These are phyloP conservation scores for Mucor racemosus DNA, from an alignment of 371 early-diverging fungal genomes.

Conservation along the genomic window DNA sequence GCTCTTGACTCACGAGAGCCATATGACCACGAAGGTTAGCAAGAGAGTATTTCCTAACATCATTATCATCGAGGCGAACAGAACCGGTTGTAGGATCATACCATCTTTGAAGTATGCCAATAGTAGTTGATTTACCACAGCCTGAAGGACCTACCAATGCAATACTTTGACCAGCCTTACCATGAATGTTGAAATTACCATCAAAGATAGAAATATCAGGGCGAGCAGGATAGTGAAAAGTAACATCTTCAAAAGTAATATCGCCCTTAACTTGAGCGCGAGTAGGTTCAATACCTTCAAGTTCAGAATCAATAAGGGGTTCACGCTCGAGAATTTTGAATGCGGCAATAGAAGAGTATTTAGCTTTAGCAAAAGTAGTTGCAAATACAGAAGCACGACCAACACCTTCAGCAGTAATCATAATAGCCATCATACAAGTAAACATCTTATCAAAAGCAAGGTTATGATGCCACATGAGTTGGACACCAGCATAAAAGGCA, in stretches of 20 bases:
- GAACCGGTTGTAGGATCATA: slow-evolving; percentile 78
- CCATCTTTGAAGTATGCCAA: slow-evolving; percentile 85
- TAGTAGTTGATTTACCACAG: slow-evolving; percentile 87
- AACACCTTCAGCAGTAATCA: slow-evolving; percentile 75
- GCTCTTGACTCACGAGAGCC: slow-evolving; percentile 90
- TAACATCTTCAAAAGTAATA: slow-evolving; percentile 59
- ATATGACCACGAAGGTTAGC: slow-evolving; percentile 71
- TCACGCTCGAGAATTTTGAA: slow-evolving; percentile 76
- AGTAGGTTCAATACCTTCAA: slow-evolving; percentile 59
- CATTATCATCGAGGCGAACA: slow-evolving; percentile 67
- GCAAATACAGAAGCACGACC: slow-evolving; percentile 63
- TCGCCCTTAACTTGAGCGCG: slow-evolving; percentile 52
- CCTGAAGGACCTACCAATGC: slow-evolving; percentile 90
- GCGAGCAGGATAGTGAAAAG: slow-evolving; percentile 87
- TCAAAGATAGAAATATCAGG: slow-evolving; percentile 78
- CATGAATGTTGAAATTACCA: slow-evolving; percentile 73
- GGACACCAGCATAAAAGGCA: slow-evolving; percentile 65
- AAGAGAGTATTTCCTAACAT: slow-evolving; percentile 67
- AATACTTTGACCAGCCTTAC: slow-evolving; percentile 78
- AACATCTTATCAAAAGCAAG: slow-evolving; percentile 55
- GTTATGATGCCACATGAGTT: slow-evolving; percentile 42
- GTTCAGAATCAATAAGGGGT: slow-evolving; percentile 72
- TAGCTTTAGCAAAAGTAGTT: slow-evolving; percentile 76
- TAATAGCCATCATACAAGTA: slow-evolving; percentile 72
- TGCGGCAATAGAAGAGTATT: slow-evolving; percentile 78